Base-by-base conservation (phyloP, 768 basidiomycete genomes). In the Boletus reticulatus region DNA sequence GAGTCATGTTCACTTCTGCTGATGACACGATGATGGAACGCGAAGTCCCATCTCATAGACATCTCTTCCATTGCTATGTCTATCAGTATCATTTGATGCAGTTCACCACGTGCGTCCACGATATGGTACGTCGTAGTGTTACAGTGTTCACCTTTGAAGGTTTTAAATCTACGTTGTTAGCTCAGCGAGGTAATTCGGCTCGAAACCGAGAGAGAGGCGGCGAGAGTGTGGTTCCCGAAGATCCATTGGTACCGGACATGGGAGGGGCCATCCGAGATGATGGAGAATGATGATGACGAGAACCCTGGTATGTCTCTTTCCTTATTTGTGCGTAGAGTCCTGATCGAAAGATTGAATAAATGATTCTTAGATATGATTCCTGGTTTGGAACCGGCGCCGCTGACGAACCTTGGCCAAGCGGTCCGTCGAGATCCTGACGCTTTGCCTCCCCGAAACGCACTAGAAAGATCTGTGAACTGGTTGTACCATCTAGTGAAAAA, bases 381-480 rank as follows among this genome's bases (percentile, higher is more conserved):
- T 56, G 85, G 87, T 7, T 67, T 84, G 8, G 73, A 79, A 22
- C 73, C 73, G 1, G 67, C 69, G 8, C 58, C 65, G 45, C 63
- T 69, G 39, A 65, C 75, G 4, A 85, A 88, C 60, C 75, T 89
- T 0, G 85, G 84, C 3, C 62, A 76, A 38, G 79, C 87, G 2
- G 68, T 73, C n/a, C 74, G 78, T 6, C 76, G 89, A 22, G 87
- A 91, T 68, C 87, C 89, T 0, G 89, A 91, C 65, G 88, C 86
- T 0, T 68, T 89, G 0, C 87, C 89, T 1, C 89, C 89, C 0
- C 64, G 75, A 3, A 89, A 88, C 60, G 47, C 57, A 4, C 70
- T 88, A 29, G 86, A 90, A 63, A 70, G 63, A 34, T 53, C 78
- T 1, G 76, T 84, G 78, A 76, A 74, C 45, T 61, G 69, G 48